Base-by-base conservation (phyloP, 208 protist genomes). In the Trypanosoma vivax region DNA sequence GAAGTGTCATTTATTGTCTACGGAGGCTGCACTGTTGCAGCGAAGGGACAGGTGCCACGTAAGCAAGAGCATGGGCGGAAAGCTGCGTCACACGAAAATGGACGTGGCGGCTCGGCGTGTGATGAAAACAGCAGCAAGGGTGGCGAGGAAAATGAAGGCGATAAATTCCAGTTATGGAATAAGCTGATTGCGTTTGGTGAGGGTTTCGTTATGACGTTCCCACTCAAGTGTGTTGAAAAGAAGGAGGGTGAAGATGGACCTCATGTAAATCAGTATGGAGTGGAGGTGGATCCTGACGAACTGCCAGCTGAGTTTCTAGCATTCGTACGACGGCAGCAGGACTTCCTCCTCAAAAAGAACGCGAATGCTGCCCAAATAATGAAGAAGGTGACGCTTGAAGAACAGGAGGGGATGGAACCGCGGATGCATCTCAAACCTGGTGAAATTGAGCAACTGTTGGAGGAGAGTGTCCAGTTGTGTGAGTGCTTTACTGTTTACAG, bases 291-390 rank as follows among this genome's bases (percentile, higher is more conserved):
- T 60, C 66, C 71, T 13, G 75, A 78, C 30, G 83, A 90, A 55
- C 43, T 91, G 47, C 73, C 83, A 16, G 64, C 70, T 50, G 60
- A 79, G 56, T 90, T 94, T 70, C 74, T 82, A 53, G 60, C 78
- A 7, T 94, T 94, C 59, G 73, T 94, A 33, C 77, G 72, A 5
- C 77, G 83, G 0, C 87, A 94, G 56, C 76, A 90, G 16, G 83
- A 94, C 60, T 94, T 94, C 54, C 18, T 94, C 23, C 76, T 73
- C 46, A 89, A 88, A 62, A 91, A 85, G 43, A 68, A 80, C 34
- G 72, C 69, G n/a, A 55, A 53, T 0, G 37, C 48, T 3, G 33
- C 28, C 3, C 57, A 74, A 31, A 74, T 53, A 10, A 79, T 78
- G 59, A 64, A 74, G 19, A 82, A 79, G 45, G 79, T 54, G n/a